Base-by-base conservation (phyloP, 345 rosid species). In the Arabidopsis arenosa region DNA sequence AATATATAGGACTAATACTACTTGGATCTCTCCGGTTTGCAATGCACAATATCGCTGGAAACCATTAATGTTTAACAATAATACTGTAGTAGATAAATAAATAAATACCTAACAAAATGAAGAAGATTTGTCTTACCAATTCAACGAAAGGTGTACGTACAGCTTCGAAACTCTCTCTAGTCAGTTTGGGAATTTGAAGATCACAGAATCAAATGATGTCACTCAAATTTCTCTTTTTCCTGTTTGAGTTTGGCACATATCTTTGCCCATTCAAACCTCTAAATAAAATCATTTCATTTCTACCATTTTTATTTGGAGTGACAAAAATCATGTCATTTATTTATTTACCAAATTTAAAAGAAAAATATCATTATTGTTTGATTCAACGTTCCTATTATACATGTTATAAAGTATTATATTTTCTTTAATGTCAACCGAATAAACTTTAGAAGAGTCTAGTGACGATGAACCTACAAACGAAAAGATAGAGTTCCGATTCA, bases 141-240 rank as follows among this genome's bases (percentile, higher is more conserved):
- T 78, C 81, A 78, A 78, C 39, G 64, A 28, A 28, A 41, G n/a
- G 69, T 65, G 67, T 77, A 59, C 76, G 76, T 77, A 56, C 39
- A 77, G 63, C 48, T 71, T 64, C 55, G 49, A 72, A 77, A 77
- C 65, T 77, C 66, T 70, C 65, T 54, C 44, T 77, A 58, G 68
- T 77, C 70, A 37, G 76, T 71, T 77, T 64, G 52, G 71, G 58
- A 17, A 57, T 63, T 72, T 52, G 76, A 64, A 56, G 62, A 71
- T 71, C 76, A 77, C 76, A 71, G 76, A 78, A 72, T 78, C 73
- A 72, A 72, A 73, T 78, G 81, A 78, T 73, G 81, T 78, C 81
- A 78, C 49, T 36, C 61, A 23, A 66, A 64, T 11, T 72, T 66
- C 63, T 66, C 49, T 72, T 30, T 71, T 53, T 11, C 36, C 52